Evolutionary conservation across 345 rosid species (phyloP).

Genomic region (Acer campestre): DNA sequence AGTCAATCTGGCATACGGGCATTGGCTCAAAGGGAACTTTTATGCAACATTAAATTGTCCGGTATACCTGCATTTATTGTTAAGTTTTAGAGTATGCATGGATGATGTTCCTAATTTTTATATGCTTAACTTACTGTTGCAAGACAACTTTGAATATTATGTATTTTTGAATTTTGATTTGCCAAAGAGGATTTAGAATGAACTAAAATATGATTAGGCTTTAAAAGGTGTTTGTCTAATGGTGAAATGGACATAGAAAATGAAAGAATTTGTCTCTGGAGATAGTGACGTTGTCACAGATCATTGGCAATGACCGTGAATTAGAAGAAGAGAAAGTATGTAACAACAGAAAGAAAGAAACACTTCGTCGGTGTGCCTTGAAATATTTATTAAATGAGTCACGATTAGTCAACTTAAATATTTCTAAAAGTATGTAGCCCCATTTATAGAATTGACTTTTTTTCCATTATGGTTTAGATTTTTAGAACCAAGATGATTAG

Average conservation of each 20-base stretch:
- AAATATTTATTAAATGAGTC: too few species aligned
- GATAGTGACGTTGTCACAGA: not conserved
- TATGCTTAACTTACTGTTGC: not conserved
- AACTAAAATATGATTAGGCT: not conserved
- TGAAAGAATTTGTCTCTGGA: not conserved
- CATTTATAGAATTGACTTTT: not conserved
- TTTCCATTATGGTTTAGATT: not conserved
- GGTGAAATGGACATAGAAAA: not conserved
- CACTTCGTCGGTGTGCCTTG: not conserved
- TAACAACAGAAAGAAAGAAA: not conserved
- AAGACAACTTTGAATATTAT: not conserved
- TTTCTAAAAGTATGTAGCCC: not conserved
- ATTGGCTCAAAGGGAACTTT: slow-evolving; percentile 65
- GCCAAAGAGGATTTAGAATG: not conserved
- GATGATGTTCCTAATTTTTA: not conserved
- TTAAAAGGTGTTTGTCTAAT: not conserved
- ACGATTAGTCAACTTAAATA: not conserved
- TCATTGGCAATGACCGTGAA: too few species aligned
- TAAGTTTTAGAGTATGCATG: not conserved
- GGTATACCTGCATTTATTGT: slow-evolving; percentile 44
- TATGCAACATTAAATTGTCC: slow-evolving; percentile 75
- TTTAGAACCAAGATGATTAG: not conserved
- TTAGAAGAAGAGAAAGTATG: not conserved
- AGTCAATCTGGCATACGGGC: slow-evolving; percentile 87
- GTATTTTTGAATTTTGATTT: too few species aligned